Conservation (phyloP, 129 eudicot genomes). For the Glebionis coronaria region DNA sequence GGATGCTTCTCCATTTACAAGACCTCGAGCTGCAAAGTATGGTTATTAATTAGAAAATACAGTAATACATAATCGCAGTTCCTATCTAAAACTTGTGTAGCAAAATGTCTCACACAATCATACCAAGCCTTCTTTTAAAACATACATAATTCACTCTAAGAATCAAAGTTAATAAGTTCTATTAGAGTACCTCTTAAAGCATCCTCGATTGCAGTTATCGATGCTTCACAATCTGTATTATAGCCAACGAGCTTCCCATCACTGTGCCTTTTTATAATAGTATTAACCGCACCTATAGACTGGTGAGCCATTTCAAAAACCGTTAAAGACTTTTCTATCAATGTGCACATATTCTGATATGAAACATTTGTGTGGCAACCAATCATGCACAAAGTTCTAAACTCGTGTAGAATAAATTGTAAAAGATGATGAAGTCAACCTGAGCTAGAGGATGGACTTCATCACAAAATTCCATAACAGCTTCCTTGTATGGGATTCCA, state of each 20-base stretch:
- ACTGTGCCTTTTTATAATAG: constrained; percentile 51
- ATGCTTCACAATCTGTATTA: constrained; percentile 87
- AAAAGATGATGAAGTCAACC: constrained; percentile 40
- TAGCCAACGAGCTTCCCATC: constrained; percentile 83
- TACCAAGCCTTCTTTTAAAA: too few relatives aligned
- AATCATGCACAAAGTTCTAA: not conserved
- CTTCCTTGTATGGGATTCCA: constrained; percentile 91
- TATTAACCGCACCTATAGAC: constrained; percentile 87
- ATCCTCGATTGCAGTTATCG: constrained; percentile 79
- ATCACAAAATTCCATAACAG: constrained; percentile 61
- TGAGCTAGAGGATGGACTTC: constrained; percentile 85
- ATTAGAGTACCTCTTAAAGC: constrained; percentile 57
- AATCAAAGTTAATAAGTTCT: not conserved
- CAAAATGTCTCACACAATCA: too few relatives aligned
- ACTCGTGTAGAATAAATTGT: not conserved
- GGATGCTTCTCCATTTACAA: constrained; percentile 43
- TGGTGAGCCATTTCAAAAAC: constrained; percentile 29
- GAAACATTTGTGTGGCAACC: too few relatives aligned
- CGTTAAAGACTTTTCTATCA: not conserved
- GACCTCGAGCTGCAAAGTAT: constrained; percentile 35
- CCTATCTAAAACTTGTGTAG: not conserved
- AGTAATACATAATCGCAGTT: not conserved
- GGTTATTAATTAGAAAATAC: not conserved
- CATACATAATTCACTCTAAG: not conserved
- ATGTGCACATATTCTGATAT: constrained; percentile 9